Base-by-base conservation (phyloP, 208 protist species). In the Naegleria lovaniensis region DNA sequence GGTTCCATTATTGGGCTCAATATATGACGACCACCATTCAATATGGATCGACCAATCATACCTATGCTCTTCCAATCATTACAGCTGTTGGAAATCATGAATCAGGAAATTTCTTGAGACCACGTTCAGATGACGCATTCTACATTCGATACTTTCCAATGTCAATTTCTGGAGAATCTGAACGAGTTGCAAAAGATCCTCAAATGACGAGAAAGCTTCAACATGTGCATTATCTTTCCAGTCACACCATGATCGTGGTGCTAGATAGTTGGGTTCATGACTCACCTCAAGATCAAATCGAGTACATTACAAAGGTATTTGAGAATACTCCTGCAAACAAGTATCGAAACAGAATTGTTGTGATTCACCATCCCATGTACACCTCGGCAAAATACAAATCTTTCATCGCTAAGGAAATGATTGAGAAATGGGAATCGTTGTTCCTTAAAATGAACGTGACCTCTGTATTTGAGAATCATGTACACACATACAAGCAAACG, bases 31-130 rank as follows among this genome's bases (percentile, higher is more conserved):
- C 84, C 51, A 36, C 84, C 19, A 29, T 67, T 67, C 55, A 67
- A 19, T 67, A 67, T 29, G 55, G 22, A 29, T 67, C 55, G 11
- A 13, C 3, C 19, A 67, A 67, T 67, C 13, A 59, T 58, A 11
- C 9, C 0, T 58, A 58, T 29, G 36, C 41, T n/a, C 39, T 88
- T 38, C 84, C 84, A 88, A 59, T 88, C n/a, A 58, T 88, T 15
- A 58, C 84, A 58, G 6, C 84, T 55, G 41, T 88, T 33, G 84
- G 84, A n/a, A 55, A 88, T 38, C 39, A 55, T 58, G 84, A 88
- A 36, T 40, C 41, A 33, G 84, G 84, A 38, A 36, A 13, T n/a
- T 88, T 88, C 41, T 7, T 38, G n/a, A 33, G 29, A 88, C 39
- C 41, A 39, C 5, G 39, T 11, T 25, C 13, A 33, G 29, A 55